These are phyloP conservation scores for Penicillium freii DNA, from an alignment of 2,329 filamentous ascomycete species.

Conservation along the genomic window DNA sequence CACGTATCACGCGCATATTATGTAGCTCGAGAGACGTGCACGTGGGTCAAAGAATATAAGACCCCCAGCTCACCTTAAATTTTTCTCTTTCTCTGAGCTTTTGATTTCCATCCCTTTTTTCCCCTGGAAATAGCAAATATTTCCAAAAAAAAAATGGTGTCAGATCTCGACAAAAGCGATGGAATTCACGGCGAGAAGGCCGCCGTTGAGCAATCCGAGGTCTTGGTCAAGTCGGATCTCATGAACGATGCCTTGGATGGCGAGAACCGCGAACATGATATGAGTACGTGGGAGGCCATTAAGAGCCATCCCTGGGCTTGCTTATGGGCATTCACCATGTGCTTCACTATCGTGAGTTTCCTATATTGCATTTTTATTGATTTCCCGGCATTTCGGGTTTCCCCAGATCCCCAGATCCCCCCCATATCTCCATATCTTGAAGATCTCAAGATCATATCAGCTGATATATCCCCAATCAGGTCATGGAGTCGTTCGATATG, in stretches of 20 bases:
- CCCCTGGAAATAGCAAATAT: not conserved
- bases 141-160: slow-evolving; percentile 5
- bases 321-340: slow-evolving; percentile 52
- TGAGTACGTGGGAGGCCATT: slow-evolving; percentile 41
- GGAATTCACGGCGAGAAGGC: slow-evolving; percentile 3
- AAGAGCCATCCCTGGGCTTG: slow-evolving; percentile 47
- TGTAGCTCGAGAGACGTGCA: not conserved
- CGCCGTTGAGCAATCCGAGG: slow-evolving; percentile 36
- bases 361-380: no score
- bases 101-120: not conserved
- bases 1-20: slow-evolving; percentile 4
- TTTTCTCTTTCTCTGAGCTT: not conserved
- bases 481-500: slow-evolving; percentile 54
- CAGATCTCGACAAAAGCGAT: not conserved
- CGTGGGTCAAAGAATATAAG: not conserved
- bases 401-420: not conserved
- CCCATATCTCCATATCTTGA: not conserved
- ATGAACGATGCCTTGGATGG: slow-evolving; percentile 45
- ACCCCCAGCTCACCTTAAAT: not conserved
- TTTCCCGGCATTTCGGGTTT: not conserved
- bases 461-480: slow-evolving; percentile 29
- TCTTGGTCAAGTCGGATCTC: slow-evolving; percentile 38
- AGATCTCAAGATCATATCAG: not conserved
- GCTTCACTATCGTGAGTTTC: slow-evolving; percentile 50
- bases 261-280: slow-evolving; percentile 47